Base-by-base conservation (phyloP, 2,329 filamentous ascomycete genomes). In the Colletotrichum karsti region DNA sequence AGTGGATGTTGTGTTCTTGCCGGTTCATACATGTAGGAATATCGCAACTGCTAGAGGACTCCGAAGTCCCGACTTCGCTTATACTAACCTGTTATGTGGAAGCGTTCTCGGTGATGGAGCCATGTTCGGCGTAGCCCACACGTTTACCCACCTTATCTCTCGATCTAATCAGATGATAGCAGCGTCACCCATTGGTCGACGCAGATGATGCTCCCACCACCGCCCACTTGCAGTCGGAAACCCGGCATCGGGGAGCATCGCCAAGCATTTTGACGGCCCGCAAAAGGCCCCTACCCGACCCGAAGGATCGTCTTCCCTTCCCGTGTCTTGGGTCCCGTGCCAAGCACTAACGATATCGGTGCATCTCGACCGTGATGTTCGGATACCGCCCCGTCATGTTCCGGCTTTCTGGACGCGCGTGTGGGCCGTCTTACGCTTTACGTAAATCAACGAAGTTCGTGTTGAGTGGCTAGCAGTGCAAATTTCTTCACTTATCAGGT, bases 121-220 rank as follows among this genome's bases (percentile, higher is more conserved):
- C 48, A 22, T 5, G 26, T 33, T 53, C 35, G 53, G 35, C 15
- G 22, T 15, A 55, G 33, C 26, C 33, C 18, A 20, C 33, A 18
- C n/a, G 30, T 8, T 39, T 15, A 39, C 51, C 3, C 35, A 18
- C 22, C 53, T 55, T 50, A 50, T 50, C 24, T 28, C 39, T 55
- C 53, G 26, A 55, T 55, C 53, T 55, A 55, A 55, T 55, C 53
- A 55, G 33, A 55, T 55, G 53, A 35, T 55, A 7, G 33, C 22
- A 55, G 20, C 39, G n/a, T 4, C 37, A 30, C 1, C 26, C 9
- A 57, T 57, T 57, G 24, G 39, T 28, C 8, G 10, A 15, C 6
- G n/a, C 18, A 15, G 22, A 44, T 12, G 51, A 37, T 39, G 33
- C 51, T 55, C 20, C 54, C 26, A 50, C 9, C 26, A n/a, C 28